A percentile compares a stretch with the other conserved stretches of the same genome.
Conservation (phyloP, 192 early-diverging fungal genomes). For the Dispira parvispora region DNA sequence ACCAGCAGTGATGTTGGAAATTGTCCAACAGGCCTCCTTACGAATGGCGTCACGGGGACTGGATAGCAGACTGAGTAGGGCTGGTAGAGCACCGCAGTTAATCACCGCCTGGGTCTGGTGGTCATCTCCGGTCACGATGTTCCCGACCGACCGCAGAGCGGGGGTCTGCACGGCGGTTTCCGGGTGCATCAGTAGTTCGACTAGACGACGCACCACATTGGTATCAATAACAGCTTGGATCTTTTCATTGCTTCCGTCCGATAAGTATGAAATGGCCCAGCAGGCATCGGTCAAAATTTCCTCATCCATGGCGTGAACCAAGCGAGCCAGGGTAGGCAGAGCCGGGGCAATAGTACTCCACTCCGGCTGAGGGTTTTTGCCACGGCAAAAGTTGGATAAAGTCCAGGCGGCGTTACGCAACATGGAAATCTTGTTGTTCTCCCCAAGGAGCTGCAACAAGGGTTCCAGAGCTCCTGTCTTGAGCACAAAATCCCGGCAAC, state of each 20-base stretch:
- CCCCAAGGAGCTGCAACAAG: constrained; percentile 71
- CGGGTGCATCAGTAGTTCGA: constrained; percentile 81
- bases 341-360: constrained; percentile 81
- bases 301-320: constrained; percentile 81
- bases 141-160: constrained; percentile 90
- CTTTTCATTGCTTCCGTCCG: constrained; percentile 92
- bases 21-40: constrained; percentile 99
- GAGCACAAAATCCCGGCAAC: constrained; percentile 83
- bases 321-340: constrained; percentile 74
- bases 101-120: constrained; percentile 91
- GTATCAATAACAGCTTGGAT: constrained; percentile 96
- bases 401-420: constrained; percentile 98
- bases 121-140: constrained; percentile 98
- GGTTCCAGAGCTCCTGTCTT: constrained; percentile 65
- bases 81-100: constrained; percentile 69
- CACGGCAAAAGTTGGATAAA: constrained; percentile 95
- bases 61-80: constrained; percentile 64
- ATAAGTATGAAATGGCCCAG: constrained; percentile 99
- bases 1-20: constrained; percentile 97
- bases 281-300: constrained; percentile 97
- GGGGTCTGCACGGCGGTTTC: constrained; percentile 88
- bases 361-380: constrained; percentile 89
- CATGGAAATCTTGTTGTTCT: constrained; percentile 90
- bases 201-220: constrained; percentile 82
- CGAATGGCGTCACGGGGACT: constrained; percentile 88